These are phyloP conservation scores for Leccinum arenicola DNA, from an alignment of 768 basidiomycete species.

Conservation along the genomic window DNA sequence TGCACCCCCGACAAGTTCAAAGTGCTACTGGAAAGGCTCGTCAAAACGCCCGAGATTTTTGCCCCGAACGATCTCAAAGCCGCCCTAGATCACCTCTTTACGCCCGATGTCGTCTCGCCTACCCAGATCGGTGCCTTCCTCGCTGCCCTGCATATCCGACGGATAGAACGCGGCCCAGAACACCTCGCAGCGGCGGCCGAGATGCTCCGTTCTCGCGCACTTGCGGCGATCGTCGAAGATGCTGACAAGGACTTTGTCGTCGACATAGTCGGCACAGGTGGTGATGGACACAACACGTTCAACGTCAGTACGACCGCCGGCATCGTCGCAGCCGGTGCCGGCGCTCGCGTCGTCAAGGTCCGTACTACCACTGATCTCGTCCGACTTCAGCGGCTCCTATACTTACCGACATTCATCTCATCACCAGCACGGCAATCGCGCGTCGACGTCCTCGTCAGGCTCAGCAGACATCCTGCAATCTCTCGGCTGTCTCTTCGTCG, in stretches of 20 bases:
- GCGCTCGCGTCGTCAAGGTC: constrained; percentile 91
- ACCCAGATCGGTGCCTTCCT: constrained; percentile 89
- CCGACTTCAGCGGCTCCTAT: neutral
- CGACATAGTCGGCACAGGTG: constrained; percentile 46
- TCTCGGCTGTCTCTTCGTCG: constrained; percentile 72
- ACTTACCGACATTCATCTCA: neutral
- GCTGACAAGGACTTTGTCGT: constrained; percentile 69
- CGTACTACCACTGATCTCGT: neutral
- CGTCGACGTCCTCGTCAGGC: constrained; percentile 92
- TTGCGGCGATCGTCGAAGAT: constrained; percentile 59
- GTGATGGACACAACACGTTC: constrained; percentile 94
- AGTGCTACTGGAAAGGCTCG: constrained; percentile 69
- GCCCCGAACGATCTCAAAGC: constrained; percentile 66
- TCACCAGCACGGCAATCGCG: constrained; percentile 79
- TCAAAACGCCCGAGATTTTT: constrained; percentile 81
- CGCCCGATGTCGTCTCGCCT: constrained; percentile 58
- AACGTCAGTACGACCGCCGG: constrained; percentile 96
- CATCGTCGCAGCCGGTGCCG: constrained; percentile 92
- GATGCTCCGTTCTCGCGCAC: constrained; percentile 65
- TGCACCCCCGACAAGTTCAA: constrained; percentile 63
- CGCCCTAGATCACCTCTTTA: constrained; percentile 74
- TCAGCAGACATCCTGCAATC: constrained; percentile 90
- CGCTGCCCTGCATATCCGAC: constrained; percentile 77
- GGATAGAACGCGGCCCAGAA: constrained; percentile 72
- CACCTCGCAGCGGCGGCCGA: constrained; percentile 77